Evolutionary conservation across 495 filamentous ascomycete genomes (phyloP).

Genomic region (Talaromyces liani): DNA sequence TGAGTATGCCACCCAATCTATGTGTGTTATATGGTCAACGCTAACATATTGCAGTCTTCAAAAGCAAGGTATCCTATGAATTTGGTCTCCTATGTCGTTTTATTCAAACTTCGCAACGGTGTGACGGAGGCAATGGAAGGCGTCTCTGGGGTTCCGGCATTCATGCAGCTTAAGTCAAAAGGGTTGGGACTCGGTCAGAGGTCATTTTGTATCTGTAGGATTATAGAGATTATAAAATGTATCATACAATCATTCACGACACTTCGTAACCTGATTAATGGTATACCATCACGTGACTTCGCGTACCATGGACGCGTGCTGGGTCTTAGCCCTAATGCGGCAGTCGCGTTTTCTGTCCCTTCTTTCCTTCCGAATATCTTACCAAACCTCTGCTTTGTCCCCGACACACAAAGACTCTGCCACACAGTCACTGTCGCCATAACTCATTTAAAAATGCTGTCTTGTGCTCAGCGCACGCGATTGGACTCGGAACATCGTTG

Average conservation of each 20-base stretch:
- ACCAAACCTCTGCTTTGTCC: background rate
- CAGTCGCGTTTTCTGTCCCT: background rate
- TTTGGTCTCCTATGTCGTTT: background rate
- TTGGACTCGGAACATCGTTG: background rate
- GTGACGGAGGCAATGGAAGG: background rate
- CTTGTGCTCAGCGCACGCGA: background rate
- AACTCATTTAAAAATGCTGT: slow-evolving; percentile 6
- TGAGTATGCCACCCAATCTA: slow-evolving; percentile 44
- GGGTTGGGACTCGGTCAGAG: background rate
- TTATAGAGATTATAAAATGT: background rate
- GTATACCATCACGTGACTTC: slow-evolving; percentile 28
- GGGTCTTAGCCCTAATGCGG: slow-evolving; percentile 13
- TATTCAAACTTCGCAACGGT: background rate
- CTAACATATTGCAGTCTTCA: slow-evolving; percentile 38
- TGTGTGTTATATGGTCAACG: background rate
- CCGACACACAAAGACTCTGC: background rate
- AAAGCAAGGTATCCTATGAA: slow-evolving; percentile 48
- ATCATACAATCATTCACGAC: background rate
- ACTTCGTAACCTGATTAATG: background rate
- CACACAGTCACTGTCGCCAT: background rate
- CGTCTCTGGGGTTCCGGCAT: background rate
- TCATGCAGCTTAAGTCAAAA: background rate
- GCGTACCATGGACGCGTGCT: slow-evolving; percentile 26
- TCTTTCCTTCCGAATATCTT: background rate
- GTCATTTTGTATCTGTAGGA: background rate